Evolutionary conservation across 73 alveolate genomes (phyloP), one percentile per base, ranked within the genome.

Genomic region (Tetrahymena thermophila): DNA sequence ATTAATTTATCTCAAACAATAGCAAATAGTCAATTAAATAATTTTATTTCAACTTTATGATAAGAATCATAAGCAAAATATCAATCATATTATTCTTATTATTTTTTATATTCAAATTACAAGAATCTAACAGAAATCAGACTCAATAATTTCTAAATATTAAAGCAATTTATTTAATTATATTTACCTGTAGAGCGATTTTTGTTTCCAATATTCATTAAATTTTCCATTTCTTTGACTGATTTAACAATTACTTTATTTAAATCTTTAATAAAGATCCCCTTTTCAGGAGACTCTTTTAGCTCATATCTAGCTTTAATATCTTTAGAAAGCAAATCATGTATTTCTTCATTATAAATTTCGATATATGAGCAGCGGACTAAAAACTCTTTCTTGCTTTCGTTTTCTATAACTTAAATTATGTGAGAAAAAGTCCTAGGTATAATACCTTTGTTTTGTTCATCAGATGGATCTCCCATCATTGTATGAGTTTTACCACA

Each of bases 271-370:
- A 98, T 97, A 96, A 97, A 98, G 50, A 97, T 98, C 23, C 99
- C 99, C 94, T 96, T 98, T 93, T 98, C 97, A 35, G 99, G 98
- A 35, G 96, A 98, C 94, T 98, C 99, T 96, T 98, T 98, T 34
- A 98, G 97, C 57, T 98, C 99, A 58, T 96, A 97, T 94, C 97
- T 98, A 14, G 85, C 93, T 43, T 96, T 96, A 11, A 95, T 96
- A 94, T 96, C 97, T 56, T 94, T 50, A 96, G 98, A 96, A 31
- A 98, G 96, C 35, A 98, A 85, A 96, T 98, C 99, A 37, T 99
- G 96, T 38, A 98, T 98, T 94, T 98, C 99, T 98, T 98, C 99
- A 94, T 98, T 98, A 96, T 98, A 98, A 56, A 98, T 98, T 94
- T 98, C 99, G 3, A 97, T 96, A 96, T 97, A 98, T 38, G 99